These are phyloP conservation scores for Huntiella abstrusa DNA, from an alignment of 2,329 filamentous ascomycete species.

Conservation along the genomic window DNA sequence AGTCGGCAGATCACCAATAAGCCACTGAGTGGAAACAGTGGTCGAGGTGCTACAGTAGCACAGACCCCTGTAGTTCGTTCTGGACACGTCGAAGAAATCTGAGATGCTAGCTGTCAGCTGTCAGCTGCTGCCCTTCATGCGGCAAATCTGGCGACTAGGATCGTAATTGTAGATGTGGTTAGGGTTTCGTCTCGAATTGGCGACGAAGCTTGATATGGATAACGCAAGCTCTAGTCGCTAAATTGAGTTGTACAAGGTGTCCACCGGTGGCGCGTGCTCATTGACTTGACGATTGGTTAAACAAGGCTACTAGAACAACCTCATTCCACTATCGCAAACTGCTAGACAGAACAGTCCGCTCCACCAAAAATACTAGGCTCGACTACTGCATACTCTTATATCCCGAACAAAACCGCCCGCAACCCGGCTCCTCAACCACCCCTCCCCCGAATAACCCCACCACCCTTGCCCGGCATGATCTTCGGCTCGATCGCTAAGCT, in stretches of 20 bases:
- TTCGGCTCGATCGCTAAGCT: constrained; percentile 26
- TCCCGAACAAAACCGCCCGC: not conserved
- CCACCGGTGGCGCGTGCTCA: constrained; percentile 2
- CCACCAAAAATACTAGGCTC: not conserved
- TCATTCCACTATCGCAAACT: not conserved
- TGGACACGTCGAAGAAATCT: constrained; percentile 11
- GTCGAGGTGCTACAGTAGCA: no score
- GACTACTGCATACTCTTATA: not conserved
- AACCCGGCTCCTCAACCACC: no score
- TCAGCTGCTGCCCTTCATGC: not conserved
- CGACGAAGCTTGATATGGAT: not conserved
- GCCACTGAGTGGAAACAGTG: no score
- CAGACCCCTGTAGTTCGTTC: constrained; percentile 3
- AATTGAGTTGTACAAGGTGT: constrained; percentile 5
- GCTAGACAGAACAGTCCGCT: not conserved
- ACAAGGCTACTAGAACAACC: constrained; percentile 4
- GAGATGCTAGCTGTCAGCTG: no score
- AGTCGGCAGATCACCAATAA: no score
- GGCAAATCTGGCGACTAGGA: no score
- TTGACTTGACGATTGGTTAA: not conserved
- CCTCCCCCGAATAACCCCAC: not conserved
- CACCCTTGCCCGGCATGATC: constrained; percentile 20
- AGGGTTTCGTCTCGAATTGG: not conserved
- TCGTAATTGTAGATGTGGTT: not conserved
- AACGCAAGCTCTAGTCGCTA: not conserved